Evolutionary conservation across 2,329 filamentous ascomycete species (phyloP).

Genomic region (Hypoxylon rubiginosum): DNA sequence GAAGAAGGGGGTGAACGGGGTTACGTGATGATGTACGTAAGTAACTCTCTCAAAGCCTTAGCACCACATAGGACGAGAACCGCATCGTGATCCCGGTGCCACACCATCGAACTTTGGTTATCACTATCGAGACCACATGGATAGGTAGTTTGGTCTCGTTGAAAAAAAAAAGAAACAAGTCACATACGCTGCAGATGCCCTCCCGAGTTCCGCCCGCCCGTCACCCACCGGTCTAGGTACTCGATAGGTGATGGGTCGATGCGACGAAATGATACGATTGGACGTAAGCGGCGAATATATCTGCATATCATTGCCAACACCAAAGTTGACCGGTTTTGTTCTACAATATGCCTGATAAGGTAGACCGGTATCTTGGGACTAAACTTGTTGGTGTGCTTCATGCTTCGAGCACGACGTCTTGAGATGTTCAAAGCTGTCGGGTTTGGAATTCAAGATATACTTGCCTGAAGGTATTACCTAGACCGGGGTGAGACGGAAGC

Average conservation of each 20-base stretch:
- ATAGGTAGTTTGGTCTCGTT: constrained; percentile 5
- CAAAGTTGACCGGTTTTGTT: constrained; percentile 9
- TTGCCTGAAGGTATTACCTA: neutral
- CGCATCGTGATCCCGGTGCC: constrained; percentile 30
- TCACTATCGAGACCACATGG: constrained; percentile 1
- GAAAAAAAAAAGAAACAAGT: neutral
- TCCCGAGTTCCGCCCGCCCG: constrained; percentile 22
- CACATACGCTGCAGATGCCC: constrained; percentile 5
- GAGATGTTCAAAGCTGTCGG: constrained; percentile 1
- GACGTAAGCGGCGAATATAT: constrained; percentile 13
- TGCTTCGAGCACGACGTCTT: neutral
- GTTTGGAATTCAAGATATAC: neutral
- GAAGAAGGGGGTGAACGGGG: neutral
- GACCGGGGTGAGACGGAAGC: neutral
- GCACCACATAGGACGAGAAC: constrained; percentile 27
- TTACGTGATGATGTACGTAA: constrained; percentile 1
- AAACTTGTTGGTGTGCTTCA: neutral
- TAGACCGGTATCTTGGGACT: neutral
- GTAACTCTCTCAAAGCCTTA: neutral
- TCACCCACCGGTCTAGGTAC: constrained; percentile 31
- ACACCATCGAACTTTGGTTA: constrained; percentile 34
- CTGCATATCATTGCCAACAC: constrained; percentile 11
- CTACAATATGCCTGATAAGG: constrained; percentile 5
- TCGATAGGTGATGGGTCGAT: constrained; percentile 12
- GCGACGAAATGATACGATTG: constrained; percentile 26